These are phyloP conservation scores for Cercospora brassicicola DNA, from an alignment of 2,329 filamentous ascomycete genomes.

Conservation along the genomic window DNA sequence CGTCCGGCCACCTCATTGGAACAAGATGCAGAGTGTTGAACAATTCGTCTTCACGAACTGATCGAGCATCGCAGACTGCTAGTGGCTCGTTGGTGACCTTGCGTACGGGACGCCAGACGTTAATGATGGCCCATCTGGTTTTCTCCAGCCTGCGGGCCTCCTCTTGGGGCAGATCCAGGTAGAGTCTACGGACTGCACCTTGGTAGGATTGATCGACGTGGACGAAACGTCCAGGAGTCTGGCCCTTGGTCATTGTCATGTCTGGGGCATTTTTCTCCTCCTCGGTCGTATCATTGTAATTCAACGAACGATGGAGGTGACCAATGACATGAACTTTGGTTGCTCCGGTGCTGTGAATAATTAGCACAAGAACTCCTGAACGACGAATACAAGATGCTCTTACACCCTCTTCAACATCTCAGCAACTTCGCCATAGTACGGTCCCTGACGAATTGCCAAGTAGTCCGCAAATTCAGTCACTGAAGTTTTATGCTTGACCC, in stretches of 20 bases:
- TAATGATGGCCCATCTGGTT: constrained; percentile 19
- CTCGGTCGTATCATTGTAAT: constrained; percentile 6
- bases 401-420: constrained; percentile 14
- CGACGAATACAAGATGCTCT: background rate
- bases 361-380: background rate
- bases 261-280: constrained; percentile 8
- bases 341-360: constrained; percentile 5
- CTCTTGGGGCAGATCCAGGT: constrained; percentile 1
- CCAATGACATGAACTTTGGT: constrained; percentile 9
- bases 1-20: constrained; percentile 9
- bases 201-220: constrained; percentile 16
- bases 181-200: constrained; percentile 9
- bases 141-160: constrained; percentile 9
- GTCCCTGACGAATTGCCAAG: background rate
- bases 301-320: constrained; percentile 9
- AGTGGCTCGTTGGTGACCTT: constrained; percentile 14
- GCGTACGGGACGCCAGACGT: constrained; percentile 14
- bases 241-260: constrained; percentile 15
- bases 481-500: constrained; percentile 5
- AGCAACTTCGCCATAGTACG: constrained; percentile 9
- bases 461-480: constrained; percentile 10
- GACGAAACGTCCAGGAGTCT: constrained; percentile 9
- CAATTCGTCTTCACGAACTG: constrained; percentile 13
- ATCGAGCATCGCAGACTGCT: constrained; percentile 11
- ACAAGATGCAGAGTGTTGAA: constrained; percentile 17